Base-by-base conservation (phyloP, 225 moss, liverwort and hornwort species). In the Anthoceros angustus region DNA sequence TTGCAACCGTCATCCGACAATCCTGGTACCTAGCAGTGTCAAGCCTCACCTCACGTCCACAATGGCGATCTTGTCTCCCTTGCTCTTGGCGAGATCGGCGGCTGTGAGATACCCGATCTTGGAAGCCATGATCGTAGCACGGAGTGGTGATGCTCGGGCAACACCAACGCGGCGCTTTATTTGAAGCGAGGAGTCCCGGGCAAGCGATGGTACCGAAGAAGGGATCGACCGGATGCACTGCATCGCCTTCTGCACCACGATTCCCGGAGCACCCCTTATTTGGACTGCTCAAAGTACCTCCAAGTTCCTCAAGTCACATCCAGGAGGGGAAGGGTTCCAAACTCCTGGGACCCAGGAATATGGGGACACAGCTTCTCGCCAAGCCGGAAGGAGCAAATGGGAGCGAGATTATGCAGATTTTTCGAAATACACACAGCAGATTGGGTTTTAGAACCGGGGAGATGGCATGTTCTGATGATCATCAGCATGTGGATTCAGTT, bases 221-320 rank as follows among this genome's bases (percentile, higher is more conserved):
- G 55, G 55, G 7, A 15, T 23, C 55, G 55, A 18, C 55, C 55
- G 55, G 55, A 55, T 55, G 55, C 55, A 55, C 55, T 55, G 55
- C 55, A 55, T 55, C 23, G 55, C 55, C 23, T 55, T 55, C n/a
- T 7, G n/a, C n/a, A 18, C n/a, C 8, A 55, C 8, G n/a, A 8
- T 18, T 7, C 55, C n/a, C 10, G 55, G 55, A 55, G 55, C 18
- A 55, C n/a, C n/a, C 11, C 10, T 23, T 55, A 55, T 20, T 55
- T 55, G 18, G 18, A 23, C 55, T 18, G n/a, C 14, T 55, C 16
- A 55, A 55, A 55, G 32, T 32, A 32, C 4, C 32, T 32, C 4
- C 32, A 32, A 32, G 32, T n/a, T n/a, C n/a, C n/a, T n/a, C n/a
- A n/a, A n/a, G n/a, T n/a, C n/a, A n/a, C n/a, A n/a, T n/a, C n/a